Percentiles rank a stretch among this genome's conserved stretches.
phyloP scores from a whole-genome alignment of 768 basidiomycete genomes.

The Pleurotus salmoneostramineus region DNA sequence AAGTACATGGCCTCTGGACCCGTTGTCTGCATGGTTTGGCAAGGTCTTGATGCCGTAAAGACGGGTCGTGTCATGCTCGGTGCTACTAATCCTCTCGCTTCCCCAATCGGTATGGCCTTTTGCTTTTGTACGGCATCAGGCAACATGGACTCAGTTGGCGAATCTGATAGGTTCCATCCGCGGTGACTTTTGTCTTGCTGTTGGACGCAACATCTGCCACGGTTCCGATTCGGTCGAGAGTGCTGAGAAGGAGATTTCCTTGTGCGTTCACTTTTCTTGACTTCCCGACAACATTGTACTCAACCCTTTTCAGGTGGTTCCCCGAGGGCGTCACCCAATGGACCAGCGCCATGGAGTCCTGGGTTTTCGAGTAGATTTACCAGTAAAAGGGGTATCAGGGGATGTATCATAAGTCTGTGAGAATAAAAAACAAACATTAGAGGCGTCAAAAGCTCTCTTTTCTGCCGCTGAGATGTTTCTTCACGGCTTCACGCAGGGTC shows the following conservation, averaged over 20 bases:
- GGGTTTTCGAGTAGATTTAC: conserved; percentile 74
- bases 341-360: conserved; percentile 54
- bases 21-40: conserved; percentile 94
- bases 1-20: conserved; percentile 96
- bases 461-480: not conserved
- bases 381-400: too few relatives aligned
- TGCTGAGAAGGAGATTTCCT: conserved; percentile 90
- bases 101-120: conserved; percentile 63
- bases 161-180: conserved; percentile 76
- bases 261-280: conserved; percentile 49
- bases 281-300: conserved; percentile 8
- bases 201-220: conserved; percentile 93
- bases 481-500: not conserved
- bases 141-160: not conserved
- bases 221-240: conserved; percentile 87
- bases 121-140: conserved; percentile 5
- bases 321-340: conserved; percentile 80
- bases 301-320: conserved; percentile 68
- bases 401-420: too few relatives aligned
- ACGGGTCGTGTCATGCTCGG: conserved; percentile 96
- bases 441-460: not conserved
- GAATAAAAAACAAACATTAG: not conserved
- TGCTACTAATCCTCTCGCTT: conserved; percentile 92
- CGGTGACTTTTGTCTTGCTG: conserved; percentile 91
- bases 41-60: conserved; percentile 92